Evolutionary conservation across 192 early-diverging fungal species (phyloP), one percentile per base, ranked within the genome.

Genomic region (Entomortierella chlamydospora): DNA sequence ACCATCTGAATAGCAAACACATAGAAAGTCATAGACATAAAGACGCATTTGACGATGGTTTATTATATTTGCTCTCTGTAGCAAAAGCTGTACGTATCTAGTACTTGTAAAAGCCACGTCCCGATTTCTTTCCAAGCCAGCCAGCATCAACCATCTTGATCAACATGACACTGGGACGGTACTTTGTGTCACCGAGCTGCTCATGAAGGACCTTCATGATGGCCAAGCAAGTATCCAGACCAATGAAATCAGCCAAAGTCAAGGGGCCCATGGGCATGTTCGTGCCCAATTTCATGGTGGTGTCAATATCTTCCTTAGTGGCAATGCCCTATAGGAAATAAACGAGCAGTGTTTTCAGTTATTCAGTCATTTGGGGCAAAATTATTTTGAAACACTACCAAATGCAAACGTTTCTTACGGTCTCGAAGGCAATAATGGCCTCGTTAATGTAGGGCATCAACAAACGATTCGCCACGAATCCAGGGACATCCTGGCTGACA

Each of bases 361-460:
- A n/a, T n/a, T n/a, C n/a, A n/a, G n/a, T n/a, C n/a, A n/a, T n/a
- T n/a, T n/a, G n/a, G n/a, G n/a, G n/a, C n/a, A n/a, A n/a, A n/a
- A n/a, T n/a, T n/a, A n/a, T n/a, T 33, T 33, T 25, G 15, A 47
- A 47, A 11, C 20, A 4, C 45, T 5, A 47, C 12, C 4, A 4
- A 20, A 11, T 12, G 45, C 4, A 47, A 47, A 41, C 17, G 26
- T 34, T 17, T 70, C 83, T 73, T 82, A 92, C 92, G 64, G 92
- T 91, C 80, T 97, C 93, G 23, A 97, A 84, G 17, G 92, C 91
- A 68, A 93, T 92, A 12, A 93, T 67, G 10, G 98, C 96, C 84
- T 99, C 98, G 83, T 99, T 99, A 72, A 99, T 99, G 86, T 99
- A 99, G 41, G 98, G 98, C 96, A 99, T 99, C 78, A 99, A 85